Evolutionary conservation across 345 rosid genomes (phyloP).

Genomic region (Eucalyptus cloeziana): DNA sequence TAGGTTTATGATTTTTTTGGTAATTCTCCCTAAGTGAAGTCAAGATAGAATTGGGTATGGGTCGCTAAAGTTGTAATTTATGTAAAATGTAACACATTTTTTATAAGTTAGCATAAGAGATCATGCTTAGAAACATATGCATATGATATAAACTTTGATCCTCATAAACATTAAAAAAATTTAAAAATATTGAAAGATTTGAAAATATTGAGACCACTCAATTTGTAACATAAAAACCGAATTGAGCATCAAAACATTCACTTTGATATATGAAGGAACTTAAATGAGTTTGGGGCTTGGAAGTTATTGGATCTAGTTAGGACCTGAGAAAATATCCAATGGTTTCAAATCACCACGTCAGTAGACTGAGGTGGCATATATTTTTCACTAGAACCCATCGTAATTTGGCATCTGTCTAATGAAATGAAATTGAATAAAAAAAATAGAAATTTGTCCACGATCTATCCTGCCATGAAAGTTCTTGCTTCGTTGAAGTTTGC

Average conservation of each 20-base stretch:
- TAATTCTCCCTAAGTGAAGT: no score
- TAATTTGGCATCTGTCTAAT: rapidly evolving
- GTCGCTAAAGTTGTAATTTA: neutral
- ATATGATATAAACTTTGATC: rapidly evolving
- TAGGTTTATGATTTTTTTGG: no score
- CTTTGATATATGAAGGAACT: neutral
- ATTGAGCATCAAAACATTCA: no score
- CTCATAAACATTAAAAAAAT: neutral
- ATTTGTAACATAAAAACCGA: neutral
- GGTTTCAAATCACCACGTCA: rapidly evolving
- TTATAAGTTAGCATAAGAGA: neutral
- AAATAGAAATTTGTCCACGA: no score
- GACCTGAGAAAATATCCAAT: rapidly evolving
- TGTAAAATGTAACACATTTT: neutral
- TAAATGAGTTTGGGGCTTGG: neutral
- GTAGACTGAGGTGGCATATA: no score
- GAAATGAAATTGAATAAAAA: no score
- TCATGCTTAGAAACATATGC: neutral
- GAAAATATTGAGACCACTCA: rapidly evolving
- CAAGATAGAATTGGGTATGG: rapidly evolving
- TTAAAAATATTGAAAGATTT: no score
- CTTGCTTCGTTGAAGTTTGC: no score
- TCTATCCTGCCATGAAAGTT: no score
- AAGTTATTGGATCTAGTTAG: no score
- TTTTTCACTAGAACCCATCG: rapidly evolving